Percentiles rank a stretch among this genome's conserved stretches.
phyloP scores from a whole-genome alignment of 129 eudicot species.

The Scalesia atractyloides region DNA sequence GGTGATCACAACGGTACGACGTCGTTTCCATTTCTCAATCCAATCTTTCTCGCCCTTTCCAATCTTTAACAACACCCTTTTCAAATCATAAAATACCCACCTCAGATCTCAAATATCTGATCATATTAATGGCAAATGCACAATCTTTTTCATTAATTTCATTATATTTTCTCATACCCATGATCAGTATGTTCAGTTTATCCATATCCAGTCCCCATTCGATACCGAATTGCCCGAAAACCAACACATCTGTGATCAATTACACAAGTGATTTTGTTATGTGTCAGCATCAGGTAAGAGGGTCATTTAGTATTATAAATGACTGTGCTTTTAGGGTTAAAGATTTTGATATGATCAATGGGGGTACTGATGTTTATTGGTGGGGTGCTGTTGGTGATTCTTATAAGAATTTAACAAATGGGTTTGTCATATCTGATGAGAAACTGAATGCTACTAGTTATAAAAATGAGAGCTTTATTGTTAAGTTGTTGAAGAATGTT shows the following conservation, averaged over 20 bases:
- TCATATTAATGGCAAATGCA: slow-evolving; percentile 24
- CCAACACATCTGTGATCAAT: slow-evolving; percentile 53
- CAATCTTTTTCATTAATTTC: slow-evolving; percentile 21
- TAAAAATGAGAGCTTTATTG: slow-evolving; percentile 63
- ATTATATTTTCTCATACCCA: slow-evolving; percentile 20
- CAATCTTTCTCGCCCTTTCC: neutral
- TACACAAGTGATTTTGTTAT: slow-evolving; percentile 56
- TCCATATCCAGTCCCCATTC: slow-evolving; percentile 18
- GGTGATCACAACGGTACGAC: slow-evolving; percentile 21
- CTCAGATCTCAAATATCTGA: neutral
- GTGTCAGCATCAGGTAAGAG: slow-evolving; percentile 90
- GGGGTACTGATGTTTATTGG: slow-evolving; percentile 84
- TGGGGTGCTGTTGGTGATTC: slow-evolving; percentile 77
- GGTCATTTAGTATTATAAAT: slow-evolving; percentile 53
- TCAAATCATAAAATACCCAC: neutral
- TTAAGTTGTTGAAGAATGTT: slow-evolving; percentile 56
- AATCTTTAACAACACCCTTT: slow-evolving; percentile 2
- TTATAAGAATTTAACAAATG: slow-evolving; percentile 67
- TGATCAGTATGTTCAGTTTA: slow-evolving; percentile 18
- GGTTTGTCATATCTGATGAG: slow-evolving; percentile 62
- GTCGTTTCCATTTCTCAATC: neutral
- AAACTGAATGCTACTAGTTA: slow-evolving; percentile 50
- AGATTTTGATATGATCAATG: slow-evolving; percentile 75
- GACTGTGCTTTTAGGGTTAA: slow-evolving; percentile 83
- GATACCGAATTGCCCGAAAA: slow-evolving; percentile 38